These are phyloP conservation scores for Lyophyllum shimeji DNA, from an alignment of 768 basidiomycete species.

Conservation along the genomic window DNA sequence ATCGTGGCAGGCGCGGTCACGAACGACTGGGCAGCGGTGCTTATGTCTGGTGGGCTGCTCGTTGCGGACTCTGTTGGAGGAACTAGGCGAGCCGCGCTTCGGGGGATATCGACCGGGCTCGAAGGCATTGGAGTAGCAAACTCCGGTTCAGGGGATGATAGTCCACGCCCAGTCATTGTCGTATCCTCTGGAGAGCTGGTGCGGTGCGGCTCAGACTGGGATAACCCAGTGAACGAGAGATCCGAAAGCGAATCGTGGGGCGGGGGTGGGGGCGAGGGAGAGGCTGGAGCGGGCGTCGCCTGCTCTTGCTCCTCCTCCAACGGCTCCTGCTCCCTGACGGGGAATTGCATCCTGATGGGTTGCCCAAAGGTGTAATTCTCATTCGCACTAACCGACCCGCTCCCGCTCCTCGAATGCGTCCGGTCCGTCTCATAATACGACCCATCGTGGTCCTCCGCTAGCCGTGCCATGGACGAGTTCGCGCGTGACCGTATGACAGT, in stretches of 20 bases:
- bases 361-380: conserved; percentile 81
- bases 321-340: conserved; percentile 22
- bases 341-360: conserved; percentile 42
- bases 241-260: conserved; percentile 16
- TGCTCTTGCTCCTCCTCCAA: conserved; percentile 16
- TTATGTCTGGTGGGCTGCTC: conserved; percentile 58
- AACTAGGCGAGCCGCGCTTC: conserved; percentile 9
- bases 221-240: conserved; percentile 9
- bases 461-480: conserved; percentile 67
- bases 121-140: conserved; percentile 20
- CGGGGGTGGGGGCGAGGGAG: conserved; percentile 9
- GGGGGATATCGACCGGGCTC: conserved; percentile 22
- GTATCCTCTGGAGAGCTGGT: neutral
- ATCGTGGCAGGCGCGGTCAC: conserved; percentile 65
- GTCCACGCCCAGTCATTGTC: neutral
- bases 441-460: conserved; percentile 48
- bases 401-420: conserved; percentile 51
- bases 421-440: conserved; percentile 31
- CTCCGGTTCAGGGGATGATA: conserved; percentile 1
- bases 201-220: neutral
- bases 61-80: conserved; percentile 18
- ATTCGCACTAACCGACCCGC: conserved; percentile 46
- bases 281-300: neutral
- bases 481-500: conserved; percentile 48
- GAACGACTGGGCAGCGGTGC: conserved; percentile 69